Base-by-base conservation (phyloP, 306 rosid genomes). In the Rubus idaeus region DNA sequence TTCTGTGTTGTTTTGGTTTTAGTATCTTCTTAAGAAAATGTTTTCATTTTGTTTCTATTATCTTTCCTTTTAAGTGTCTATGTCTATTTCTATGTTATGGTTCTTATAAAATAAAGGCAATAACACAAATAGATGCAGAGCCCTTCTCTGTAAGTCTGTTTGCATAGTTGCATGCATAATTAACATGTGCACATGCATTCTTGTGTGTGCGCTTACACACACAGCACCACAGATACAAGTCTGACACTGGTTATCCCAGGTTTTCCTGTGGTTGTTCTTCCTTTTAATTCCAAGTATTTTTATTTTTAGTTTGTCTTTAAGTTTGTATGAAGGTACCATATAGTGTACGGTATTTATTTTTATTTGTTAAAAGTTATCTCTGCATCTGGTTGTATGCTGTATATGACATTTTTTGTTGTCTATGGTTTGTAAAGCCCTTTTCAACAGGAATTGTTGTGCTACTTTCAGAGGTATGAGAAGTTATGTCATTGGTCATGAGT, bases 391-490 rank as follows among this genome's bases (percentile, higher is more conserved):
- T 40, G 14, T 70, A 40, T n/a, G 41, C 20, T 81, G 61, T 49
- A 52, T 70, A 63, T 71, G 81, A 64, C 63, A 62, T 35, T n/a
- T 76, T 71, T 70, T 30, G 77, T 58, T 71, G 62, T 81, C 35
- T 30, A 78, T 71, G 74, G 77, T 23, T 75, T 73, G 9, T 53
- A 55, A 73, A 64, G 67, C 70, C 61, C 55, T 70, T 44, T 42
- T 67, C 71, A 20, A 35, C 84, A 71, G 70, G 81, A 63, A 64
- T 21, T 44, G 14, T 75, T 67, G 52, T 71, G 81, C 81, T 23
- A 23, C 26, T 45, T 61, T 75, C 64, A 46, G 80, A 76, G 81
- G 70, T 76, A 76, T 75, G 77, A 44, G 35, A 63, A 52, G 78
- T 57, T 10, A 23, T 30, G 77, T 70, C 81, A 42, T 47, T 53